Base-by-base conservation (phyloP, 352 stramenopile genomes). In the Globisporangium solare region DNA sequence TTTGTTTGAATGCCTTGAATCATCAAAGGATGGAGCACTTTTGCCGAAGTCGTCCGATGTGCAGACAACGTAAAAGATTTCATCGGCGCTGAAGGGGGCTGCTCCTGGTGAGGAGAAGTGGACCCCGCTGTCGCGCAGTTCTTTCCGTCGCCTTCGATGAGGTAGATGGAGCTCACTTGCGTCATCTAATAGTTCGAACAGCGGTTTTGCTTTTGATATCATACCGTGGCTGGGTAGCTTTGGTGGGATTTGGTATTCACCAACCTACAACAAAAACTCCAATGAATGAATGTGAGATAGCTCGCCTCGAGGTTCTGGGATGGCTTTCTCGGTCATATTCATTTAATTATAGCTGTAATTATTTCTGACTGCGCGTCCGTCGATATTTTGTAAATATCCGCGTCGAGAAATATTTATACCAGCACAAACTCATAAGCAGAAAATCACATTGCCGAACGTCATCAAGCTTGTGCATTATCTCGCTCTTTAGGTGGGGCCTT, bases 141-240 rank as follows among this genome's bases (percentile, higher is more conserved):
- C 64, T 58, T 54, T 73, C 35, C 43, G 68, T 27, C 24, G 24
- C 5, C 24, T 27, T 27, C 53, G 27, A 62, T 48, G 22, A 17
- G 42, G 47, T 71, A 56, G 22, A 48, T 2, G n/a, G n/a, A 12
- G 18, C 6, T 32, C 21, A 60, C 17, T 17, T 12, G 35, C 46
- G 17, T 49, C 61, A 37, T 67, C 61, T 18, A 48, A 61, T 6
- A 78, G 61, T 20, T 76, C 71, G 32, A 78, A 81, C 14, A 78
- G 54, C 47, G 71, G 69, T 40, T 64, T 65, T 15, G 67, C 67
- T 13, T 45, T 65, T 51, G 47, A 56, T 22, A 81, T 68, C 27
- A 62, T 39, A 47, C 69, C 76, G 24, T 56, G 47, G 6, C 51
- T 12, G 17, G 46, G 48, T 42, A 72, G 66, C 24, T 57, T 56